Evolutionary conservation across 2,329 filamentous ascomycete genomes (phyloP), one percentile per base, ranked within the genome.

Genomic region (Trichophyton mentagrophytes): DNA sequence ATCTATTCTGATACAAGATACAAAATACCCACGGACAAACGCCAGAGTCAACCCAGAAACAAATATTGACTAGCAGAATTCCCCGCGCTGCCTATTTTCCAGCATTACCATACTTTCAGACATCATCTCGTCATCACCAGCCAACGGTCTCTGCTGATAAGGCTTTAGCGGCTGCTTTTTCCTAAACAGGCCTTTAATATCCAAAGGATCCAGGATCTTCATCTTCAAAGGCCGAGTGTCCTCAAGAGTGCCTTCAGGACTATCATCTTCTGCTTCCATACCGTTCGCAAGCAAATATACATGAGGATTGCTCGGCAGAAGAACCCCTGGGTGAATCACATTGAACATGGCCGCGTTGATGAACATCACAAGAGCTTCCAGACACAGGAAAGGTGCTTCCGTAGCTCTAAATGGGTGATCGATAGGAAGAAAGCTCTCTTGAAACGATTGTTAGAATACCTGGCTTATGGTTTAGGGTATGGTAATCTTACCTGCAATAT

Each of bases 261-360:
- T 53, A 13, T 63, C 61, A 20, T 58, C 59, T n/a, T 30, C 38
- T 56, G 20, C 51, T 56, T 63, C 61, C 20, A 25, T 51, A 9
- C 59, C 59, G 36, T 63, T 47, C 13, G 42, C 13, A 9, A 49
- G 51, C 7, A 63, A 13, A 42, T 61, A 63, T 8, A 59, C 22
- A 9, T 56, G 46, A 13, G 61, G 53, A 38, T 63, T 59, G 3
- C 57, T 51, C 7, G 61, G 59, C 33, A 63, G 56, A 13, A 63
- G 55, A 11, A 27, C 33, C 17, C 61, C 55, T 22, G 61, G 61
- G 38, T 63, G 59, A 15, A 63, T 61, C n/a, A 61, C 13, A 27
- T 63, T 62, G 46, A 62, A 62, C 46, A 61, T 58, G 9, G 13
- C 38, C 15, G 55, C 47, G 38, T 62, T 63, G 3, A 63, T 53